Percentiles rank a stretch among this genome's conserved stretches.
phyloP scores from a whole-genome alignment of 164 flowering plant genomes.

The Paratinospora sagittata region DNA sequence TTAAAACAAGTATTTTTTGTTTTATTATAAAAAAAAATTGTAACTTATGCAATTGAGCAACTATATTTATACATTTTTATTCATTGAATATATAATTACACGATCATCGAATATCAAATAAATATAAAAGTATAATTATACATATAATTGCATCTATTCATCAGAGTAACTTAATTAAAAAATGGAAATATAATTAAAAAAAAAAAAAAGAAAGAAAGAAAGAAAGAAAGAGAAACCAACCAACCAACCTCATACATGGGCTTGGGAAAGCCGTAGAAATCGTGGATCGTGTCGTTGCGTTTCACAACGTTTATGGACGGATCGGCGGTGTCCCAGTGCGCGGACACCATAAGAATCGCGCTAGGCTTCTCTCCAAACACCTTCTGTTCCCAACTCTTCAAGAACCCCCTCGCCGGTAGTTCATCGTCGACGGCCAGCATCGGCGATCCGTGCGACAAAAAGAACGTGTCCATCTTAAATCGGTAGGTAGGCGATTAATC shows the following conservation, averaged over 20 bases:
- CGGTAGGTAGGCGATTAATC: background rate
- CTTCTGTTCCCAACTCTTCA: constrained; percentile 41
- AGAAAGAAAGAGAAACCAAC: background rate
- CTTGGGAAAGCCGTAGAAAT: constrained; percentile 71
- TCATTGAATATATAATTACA: too few relatives aligned
- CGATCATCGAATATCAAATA: too few relatives aligned
- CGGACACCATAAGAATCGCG: constrained; percentile 64
- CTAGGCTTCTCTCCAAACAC: constrained; percentile 34
- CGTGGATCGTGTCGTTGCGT: constrained; percentile 52
- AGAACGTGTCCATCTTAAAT: constrained; percentile 26
- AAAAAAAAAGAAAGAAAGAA: too few relatives aligned
- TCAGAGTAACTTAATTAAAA: too few relatives aligned
- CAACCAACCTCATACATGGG: constrained; percentile 64
- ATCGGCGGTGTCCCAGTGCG: constrained; percentile 67
- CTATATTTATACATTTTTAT: too few relatives aligned
- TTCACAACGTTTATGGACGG: constrained; percentile 54
- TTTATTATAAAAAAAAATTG: too few relatives aligned
- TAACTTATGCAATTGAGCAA: too few relatives aligned
- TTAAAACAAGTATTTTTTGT: too few relatives aligned
- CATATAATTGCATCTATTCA: too few relatives aligned
- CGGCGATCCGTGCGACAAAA: constrained; percentile 30
- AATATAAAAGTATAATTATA: too few relatives aligned
- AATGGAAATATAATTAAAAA: too few relatives aligned
- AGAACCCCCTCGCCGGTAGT: constrained; percentile 41
- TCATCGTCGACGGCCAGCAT: constrained; percentile 24